Evolutionary conservation across 768 basidiomycete genomes (phyloP), one percentile per base, ranked within the genome.

Genomic region (Mycena haematopus): DNA sequence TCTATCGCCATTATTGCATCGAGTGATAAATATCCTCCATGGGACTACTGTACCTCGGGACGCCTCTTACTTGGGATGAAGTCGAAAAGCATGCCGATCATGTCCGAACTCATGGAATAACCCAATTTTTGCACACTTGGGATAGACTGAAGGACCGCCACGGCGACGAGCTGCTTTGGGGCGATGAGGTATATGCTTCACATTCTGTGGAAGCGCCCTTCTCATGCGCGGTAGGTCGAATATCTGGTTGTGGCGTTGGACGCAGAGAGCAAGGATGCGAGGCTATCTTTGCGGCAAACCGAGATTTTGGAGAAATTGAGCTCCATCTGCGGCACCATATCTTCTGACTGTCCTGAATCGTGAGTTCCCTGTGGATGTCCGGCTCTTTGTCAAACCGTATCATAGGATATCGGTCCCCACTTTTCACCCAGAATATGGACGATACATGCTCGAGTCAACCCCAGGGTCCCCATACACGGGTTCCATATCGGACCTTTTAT

Each of bases 401-500:
- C 38, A 31, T 62, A 94, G 91, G 38, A 78, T 87, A 46, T 81
- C 87, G 3, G 85, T 94, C 25, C 97, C 97, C 2, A 91, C 89
- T 14, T 99, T 96, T 72, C 97, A 99, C 72, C 96, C 96, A 19
- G 97, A 99, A 76, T 99, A 98, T 78, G 97, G 97, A 42, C 86
- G 96, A 40, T 99, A 93, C 79, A 99, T 99, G 97, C 84, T 99
- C 55, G 97, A 99, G 74, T 95, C 95, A 3, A 99, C 96, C 0
- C 97, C 97, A 0, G 97, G 97, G 2, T 87, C 89, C 52, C 97
- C 97, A 2, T 99, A 98, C 78, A 91, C 93, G 6, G 95, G 93
- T 11, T 89, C 86, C 17, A 86, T 99, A 42, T 82, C 83, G 25
- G 95, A 96, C 74, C 83, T 99, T 21, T 80, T 99, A 38, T 85